Evolutionary conservation across 1,284 basidiomycete genomes (phyloP), one percentile per base, ranked within the genome.

Genomic region (Violaceomyces palustris): DNA sequence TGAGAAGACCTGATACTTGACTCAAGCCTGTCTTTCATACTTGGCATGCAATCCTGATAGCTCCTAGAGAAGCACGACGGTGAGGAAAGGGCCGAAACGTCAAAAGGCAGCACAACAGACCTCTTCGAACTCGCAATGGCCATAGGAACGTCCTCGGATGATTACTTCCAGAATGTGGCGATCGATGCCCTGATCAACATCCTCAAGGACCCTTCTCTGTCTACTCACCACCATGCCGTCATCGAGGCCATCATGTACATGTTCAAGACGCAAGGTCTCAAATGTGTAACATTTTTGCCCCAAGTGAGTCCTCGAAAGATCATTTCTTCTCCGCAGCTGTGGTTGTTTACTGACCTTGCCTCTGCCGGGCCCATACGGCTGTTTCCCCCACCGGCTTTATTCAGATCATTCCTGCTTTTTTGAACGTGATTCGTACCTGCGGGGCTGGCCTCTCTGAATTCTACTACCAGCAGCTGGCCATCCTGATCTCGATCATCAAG

Each of bases 191-290:
- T 99, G 18, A 81, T 98, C 35, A 81, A 82, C 39, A 88, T 98
- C 43, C 77, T 99, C 58, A 87, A 86, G 69, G 94, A 73, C 34
- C 59, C 61, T 17, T 51, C 67, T 33, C 52, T 73, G 11, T 57
- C 64, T 10, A 60, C 61, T 33, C 70, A 91, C 65, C 91, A 97
- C 64, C 74, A 88, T 25, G 75, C 76, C 34, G 93, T 93, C 48
- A 93, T 98, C 58, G 92, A 98, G 74, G 92, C 93, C 2, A 87
- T 99, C 67, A 98, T 98, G 89, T 88, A 92, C 50, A 97, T 99
- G 56, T 98, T 98, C 81, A 91, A 93, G 75, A 97, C 92, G 0
- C 91, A 98, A 73, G 89, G 94, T 7, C 77, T 98, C 66, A 91
- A 92, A 78, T 97, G 92, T 73, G 92, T 96, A 23, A 83, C 88